Conservation (phyloP, 2,329 filamentous ascomycete species). For the Stachybotrys chlorohalonatus region DNA sequence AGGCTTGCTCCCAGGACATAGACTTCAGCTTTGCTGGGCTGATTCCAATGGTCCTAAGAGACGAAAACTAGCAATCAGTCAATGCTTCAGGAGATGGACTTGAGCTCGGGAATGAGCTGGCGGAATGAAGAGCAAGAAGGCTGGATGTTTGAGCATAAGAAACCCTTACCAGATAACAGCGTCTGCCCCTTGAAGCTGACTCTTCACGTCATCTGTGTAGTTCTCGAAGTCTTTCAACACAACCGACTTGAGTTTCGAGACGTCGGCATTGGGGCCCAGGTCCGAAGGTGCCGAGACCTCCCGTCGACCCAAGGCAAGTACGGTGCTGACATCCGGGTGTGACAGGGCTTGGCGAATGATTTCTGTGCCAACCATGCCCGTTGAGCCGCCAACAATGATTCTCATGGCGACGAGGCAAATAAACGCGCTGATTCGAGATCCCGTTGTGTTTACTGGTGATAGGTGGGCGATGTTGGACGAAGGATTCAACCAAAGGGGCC, state of each 20-base stretch:
- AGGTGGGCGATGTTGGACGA: too few species aligned
- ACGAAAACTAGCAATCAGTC: background rate
- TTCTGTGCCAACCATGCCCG: constrained; percentile 32
- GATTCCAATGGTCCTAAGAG: constrained; percentile 22
- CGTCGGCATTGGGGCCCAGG: constrained; percentile 10
- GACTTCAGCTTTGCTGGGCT: constrained; percentile 24
- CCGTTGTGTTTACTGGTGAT: too few species aligned
- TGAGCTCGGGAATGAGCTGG: too few species aligned
- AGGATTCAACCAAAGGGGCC: too few species aligned
- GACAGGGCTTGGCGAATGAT: constrained; percentile 32
- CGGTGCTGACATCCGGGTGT: constrained; percentile 23
- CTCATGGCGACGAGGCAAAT: constrained; percentile 23
- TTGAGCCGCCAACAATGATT: constrained; percentile 31
- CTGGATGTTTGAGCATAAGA: background rate
- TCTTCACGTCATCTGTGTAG: constrained; percentile 29
- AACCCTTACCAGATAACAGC: constrained; percentile 31
- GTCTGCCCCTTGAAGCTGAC: constrained; percentile 28
- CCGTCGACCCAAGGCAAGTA: constrained; percentile 32
- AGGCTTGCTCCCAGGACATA: constrained; percentile 23
- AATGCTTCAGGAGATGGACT: too few species aligned
- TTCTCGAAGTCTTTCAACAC: constrained; percentile 27
- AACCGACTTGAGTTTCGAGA: constrained; percentile 29
- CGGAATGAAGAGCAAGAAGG: too few species aligned
- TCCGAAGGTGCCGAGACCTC: constrained; percentile 17
- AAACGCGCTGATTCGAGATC: too few species aligned